Evolutionary conservation across 768 basidiomycete genomes (phyloP).

Genomic region (Pleurotus tuoliensis): DNA sequence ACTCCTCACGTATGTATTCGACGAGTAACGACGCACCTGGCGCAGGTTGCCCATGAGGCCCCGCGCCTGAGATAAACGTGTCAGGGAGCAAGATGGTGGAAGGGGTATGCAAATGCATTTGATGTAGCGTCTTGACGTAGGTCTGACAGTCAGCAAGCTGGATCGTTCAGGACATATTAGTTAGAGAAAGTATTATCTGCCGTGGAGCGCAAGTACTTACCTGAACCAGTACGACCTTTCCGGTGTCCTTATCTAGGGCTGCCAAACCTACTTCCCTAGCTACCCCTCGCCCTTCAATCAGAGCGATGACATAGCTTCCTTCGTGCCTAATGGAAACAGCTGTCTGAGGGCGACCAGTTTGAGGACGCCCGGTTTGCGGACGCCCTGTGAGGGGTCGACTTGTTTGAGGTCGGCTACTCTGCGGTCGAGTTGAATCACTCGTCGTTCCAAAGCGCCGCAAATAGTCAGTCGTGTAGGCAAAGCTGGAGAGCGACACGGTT

Average conservation of each 20-base stretch:
- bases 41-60: conserved; percentile 40
- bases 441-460: no score
- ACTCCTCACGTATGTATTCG: conserved; percentile 70
- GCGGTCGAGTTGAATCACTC: no score
- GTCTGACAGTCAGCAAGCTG: conserved; percentile 85
- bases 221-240: conserved; percentile 74
- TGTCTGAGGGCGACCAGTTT: conserved; percentile 63
- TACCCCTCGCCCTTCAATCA: conserved; percentile 75
- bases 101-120: conserved; percentile 77
- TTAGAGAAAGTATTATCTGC: not conserved
- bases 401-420: not conserved
- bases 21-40: conserved; percentile 59
- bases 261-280: conserved; percentile 86
- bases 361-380: conserved; percentile 53
- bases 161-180: not conserved
- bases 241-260: conserved; percentile 77
- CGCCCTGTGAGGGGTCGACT: conserved; percentile 25
- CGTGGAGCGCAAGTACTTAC: conserved; percentile 30
- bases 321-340: conserved; percentile 56
- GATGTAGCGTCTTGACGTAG: conserved; percentile 84
- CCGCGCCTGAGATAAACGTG: conserved; percentile 60
- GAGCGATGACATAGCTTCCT: conserved; percentile 59
- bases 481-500: not conserved
- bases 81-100: conserved; percentile 76
- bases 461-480: no score